Percentiles rank a stretch among this genome's conserved stretches.
Evolutionary conservation across 495 filamentous ascomycete genomes (phyloP).

Genomic region (Lophium mytilinum): DNA sequence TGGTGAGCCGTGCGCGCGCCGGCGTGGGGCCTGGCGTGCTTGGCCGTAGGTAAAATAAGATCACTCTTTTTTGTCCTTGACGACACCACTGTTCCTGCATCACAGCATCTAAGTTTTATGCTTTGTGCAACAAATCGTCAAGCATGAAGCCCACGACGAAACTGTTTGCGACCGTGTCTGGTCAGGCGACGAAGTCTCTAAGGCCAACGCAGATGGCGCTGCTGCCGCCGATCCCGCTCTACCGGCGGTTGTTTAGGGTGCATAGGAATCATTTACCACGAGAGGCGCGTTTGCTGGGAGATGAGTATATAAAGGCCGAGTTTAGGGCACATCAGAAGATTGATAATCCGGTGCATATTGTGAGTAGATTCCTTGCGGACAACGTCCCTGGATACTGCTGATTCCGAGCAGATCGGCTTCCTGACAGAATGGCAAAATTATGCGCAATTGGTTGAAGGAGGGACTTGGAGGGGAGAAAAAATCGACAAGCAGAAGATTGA

Average conservation of each 20-base stretch:
- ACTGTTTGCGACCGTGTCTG: conserved; percentile 15
- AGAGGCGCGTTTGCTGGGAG: conserved; percentile 74
- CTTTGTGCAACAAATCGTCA: neutral
- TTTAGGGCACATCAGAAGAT: conserved; percentile 72
- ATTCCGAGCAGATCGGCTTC: conserved; percentile 67
- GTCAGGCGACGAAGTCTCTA: conserved; percentile 39
- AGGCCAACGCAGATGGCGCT: conserved; percentile 61
- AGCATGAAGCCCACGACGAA: conserved; percentile 11
- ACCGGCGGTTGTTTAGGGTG: conserved; percentile 75
- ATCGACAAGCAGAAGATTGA: conserved; percentile 71
- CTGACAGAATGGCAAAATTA: conserved; percentile 95
- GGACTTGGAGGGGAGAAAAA: conserved; percentile 69
- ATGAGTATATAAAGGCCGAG: conserved; percentile 85
- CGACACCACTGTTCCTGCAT: neutral
- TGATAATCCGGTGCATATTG: conserved; percentile 89
- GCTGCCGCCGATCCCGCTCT: conserved; percentile 83
- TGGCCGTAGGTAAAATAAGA: too few relatives aligned
- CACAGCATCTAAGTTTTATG: neutral
- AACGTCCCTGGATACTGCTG: too few relatives aligned
- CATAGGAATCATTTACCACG: conserved; percentile 69
- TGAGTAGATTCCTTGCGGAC: conserved; percentile 35
- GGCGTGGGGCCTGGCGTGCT: too few relatives aligned
- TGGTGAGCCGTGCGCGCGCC: too few relatives aligned
- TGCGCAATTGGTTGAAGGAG: conserved; percentile 81
- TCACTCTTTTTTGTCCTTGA: neutral